phyloP scores from a whole-genome alignment of 2,329 filamentous ascomycete genomes.

The Trichoderma gracile region DNA sequence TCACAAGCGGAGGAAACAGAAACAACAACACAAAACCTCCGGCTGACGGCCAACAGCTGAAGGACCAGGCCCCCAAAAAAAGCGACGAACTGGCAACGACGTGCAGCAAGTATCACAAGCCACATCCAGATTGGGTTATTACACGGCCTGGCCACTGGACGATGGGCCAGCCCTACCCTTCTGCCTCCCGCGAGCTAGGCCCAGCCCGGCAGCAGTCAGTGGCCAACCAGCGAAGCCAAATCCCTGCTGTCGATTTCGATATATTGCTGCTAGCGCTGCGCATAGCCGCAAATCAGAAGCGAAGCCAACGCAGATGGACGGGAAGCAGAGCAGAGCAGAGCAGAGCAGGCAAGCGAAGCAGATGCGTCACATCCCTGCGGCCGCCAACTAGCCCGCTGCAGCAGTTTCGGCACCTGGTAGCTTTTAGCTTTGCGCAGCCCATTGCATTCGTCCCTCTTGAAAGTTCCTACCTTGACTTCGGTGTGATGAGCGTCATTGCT shows the following conservation, averaged over 20 bases:
- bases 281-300: slow-evolving; percentile 4
- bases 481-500: no score
- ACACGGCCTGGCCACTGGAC: not conserved
- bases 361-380: slow-evolving; percentile 8
- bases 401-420: not conserved
- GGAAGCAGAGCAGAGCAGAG: not conserved
- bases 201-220: not conserved
- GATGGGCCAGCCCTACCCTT: slow-evolving; percentile 4
- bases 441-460: not conserved
- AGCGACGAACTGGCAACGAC: not conserved
- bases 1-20: not conserved
- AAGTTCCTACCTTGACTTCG: no score
- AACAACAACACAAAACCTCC: no score
- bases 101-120: not conserved
- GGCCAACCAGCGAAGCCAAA: no score
- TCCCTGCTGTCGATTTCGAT: slow-evolving; percentile 3
- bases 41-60: not conserved
- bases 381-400: not conserved
- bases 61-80: not conserved
- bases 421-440: not conserved
- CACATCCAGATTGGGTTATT: slow-evolving; percentile 4
- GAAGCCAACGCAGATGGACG: not conserved
- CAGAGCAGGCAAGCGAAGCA: not conserved
- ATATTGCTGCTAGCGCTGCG: slow-evolving; percentile 8
- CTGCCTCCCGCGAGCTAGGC: slow-evolving; percentile 6